phyloP scores from a whole-genome alignment of 2,329 filamentous ascomycete genomes.

The Alternaria arbusti region DNA sequence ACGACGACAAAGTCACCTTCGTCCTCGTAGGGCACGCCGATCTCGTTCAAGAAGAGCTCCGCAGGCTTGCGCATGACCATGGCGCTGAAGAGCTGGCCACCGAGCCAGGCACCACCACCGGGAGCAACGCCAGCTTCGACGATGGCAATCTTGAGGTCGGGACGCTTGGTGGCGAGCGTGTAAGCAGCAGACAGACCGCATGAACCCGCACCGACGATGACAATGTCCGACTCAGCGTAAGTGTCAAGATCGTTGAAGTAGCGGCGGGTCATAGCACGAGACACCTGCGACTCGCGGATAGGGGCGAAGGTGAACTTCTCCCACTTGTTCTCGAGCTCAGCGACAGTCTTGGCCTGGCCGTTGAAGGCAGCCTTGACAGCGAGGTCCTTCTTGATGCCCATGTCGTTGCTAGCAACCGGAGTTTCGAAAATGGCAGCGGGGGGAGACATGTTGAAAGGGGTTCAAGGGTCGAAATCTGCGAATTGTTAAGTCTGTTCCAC shows the following conservation, averaged over 20 bases:
- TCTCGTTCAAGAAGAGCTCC: conserved; percentile 79
- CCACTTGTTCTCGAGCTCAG: conserved; percentile 78
- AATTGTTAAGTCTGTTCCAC: conserved; percentile 38
- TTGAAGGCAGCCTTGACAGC: conserved; percentile 57
- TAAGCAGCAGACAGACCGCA: conserved; percentile 88
- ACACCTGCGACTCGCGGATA: conserved; percentile 91
- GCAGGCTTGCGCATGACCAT: conserved; percentile 97
- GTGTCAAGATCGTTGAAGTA: conserved; percentile 90
- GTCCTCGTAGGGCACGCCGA: conserved; percentile 86
- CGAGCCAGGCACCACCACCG: conserved; percentile 86
- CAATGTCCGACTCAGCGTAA: conserved; percentile 91
- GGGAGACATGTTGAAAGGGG: conserved; percentile 69
- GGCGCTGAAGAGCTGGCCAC: conserved; percentile 90
- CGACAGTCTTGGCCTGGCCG: conserved; percentile 61
- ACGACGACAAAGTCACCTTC: conserved; percentile 89
- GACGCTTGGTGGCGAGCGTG: conserved; percentile 80
- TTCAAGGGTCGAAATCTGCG: conserved; percentile 42
- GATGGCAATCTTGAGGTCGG: conserved; percentile 90
- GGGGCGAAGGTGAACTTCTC: conserved; percentile 80
- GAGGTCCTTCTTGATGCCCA: conserved; percentile 48
- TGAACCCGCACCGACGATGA: conserved; percentile 89
- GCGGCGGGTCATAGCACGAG: conserved; percentile 88
- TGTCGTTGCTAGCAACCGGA: conserved; percentile 27
- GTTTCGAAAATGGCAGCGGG: conserved; percentile 69
- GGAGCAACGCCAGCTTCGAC: conserved; percentile 88